These are phyloP conservation scores for Huntiella bhutanensis DNA, from an alignment of 2,329 filamentous ascomycete genomes.

Conservation along the genomic window DNA sequence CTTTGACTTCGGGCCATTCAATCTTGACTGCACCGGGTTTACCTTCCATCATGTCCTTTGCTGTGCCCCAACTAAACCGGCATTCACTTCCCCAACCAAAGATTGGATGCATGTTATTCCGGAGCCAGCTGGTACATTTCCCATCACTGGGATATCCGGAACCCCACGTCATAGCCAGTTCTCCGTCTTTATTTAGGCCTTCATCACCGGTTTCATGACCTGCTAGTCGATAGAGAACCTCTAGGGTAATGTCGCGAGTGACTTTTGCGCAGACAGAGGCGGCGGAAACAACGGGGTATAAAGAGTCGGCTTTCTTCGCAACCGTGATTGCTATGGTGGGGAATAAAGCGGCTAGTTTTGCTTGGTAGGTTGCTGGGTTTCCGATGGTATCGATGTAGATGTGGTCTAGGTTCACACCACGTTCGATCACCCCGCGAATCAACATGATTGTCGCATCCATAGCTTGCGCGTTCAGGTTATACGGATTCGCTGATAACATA, in stretches of 20 bases:
- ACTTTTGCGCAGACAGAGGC: slow-evolving; percentile 94
- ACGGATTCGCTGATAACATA: slow-evolving; percentile 52
- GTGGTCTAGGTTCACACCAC: slow-evolving; percentile 66
- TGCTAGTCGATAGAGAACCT: slow-evolving; percentile 46
- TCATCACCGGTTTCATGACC: slow-evolving; percentile 16
- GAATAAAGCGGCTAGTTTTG: slow-evolving; percentile 65
- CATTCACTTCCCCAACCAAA: slow-evolving; percentile 94
- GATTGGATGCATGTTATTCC: slow-evolving; percentile 69
- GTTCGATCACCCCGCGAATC: slow-evolving; percentile 56
- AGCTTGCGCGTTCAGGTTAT: slow-evolving; percentile 93
- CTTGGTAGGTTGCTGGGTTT: slow-evolving; percentile 64
- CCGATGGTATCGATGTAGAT: slow-evolving; percentile 95
- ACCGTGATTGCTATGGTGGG: slow-evolving; percentile 58
- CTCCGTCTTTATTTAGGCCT: slow-evolving; percentile 17
- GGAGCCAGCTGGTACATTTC: slow-evolving; percentile 64
- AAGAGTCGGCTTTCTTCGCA: slow-evolving; percentile 76
- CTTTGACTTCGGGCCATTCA: slow-evolving; percentile 66
- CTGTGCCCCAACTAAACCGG: slow-evolving; percentile 88
- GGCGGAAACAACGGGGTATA: slow-evolving; percentile 85
- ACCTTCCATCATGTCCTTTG: slow-evolving; percentile 78
- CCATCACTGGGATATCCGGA: slow-evolving; percentile 86
- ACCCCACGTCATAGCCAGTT: slow-evolving; percentile 43
- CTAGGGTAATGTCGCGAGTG: slow-evolving; percentile 74
- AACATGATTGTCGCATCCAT: slow-evolving; percentile 78
- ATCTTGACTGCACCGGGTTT: slow-evolving; percentile 48